Evolutionary conservation across 2,329 filamentous ascomycete species (phyloP).

Genomic region (Aspergillaceae sp.): DNA sequence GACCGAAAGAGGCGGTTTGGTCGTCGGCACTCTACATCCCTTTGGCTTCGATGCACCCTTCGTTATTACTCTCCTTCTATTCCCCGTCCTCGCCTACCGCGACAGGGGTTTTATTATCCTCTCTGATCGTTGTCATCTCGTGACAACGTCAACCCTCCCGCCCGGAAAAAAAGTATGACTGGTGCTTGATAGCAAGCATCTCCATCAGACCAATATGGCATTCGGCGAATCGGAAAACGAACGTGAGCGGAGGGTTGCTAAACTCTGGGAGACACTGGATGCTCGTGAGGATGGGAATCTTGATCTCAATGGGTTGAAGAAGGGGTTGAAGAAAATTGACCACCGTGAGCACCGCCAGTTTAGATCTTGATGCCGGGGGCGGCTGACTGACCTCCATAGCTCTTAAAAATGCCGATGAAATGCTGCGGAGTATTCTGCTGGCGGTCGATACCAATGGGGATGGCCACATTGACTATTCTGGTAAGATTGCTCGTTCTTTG

Average conservation of each 20-base stretch:
- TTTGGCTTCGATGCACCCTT: conserved; percentile 18
- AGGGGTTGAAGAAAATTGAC: conserved; percentile 77
- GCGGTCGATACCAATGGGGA: conserved; percentile 81
- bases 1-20: neutral
- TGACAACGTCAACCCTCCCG: conserved; percentile 7
- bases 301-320: conserved; percentile 75
- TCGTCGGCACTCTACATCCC: too few species aligned
- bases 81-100: conserved; percentile 8
- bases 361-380: conserved; percentile 10
- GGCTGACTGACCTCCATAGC: conserved; percentile 39
- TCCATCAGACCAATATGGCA: conserved; percentile 48
- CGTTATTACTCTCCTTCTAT: conserved; percentile 7
- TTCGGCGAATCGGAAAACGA: conserved; percentile 64
- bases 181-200: conserved; percentile 38
- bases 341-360: conserved; percentile 58
- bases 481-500: conserved; percentile 41
- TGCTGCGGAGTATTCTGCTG: conserved; percentile 71
- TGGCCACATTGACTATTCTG: conserved; percentile 82
- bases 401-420: conserved; percentile 81
- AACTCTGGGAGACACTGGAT: conserved; percentile 77
- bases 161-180: conserved; percentile 36
- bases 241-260: conserved; percentile 71
- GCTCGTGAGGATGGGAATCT: conserved; percentile 67
- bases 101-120: conserved; percentile 10
- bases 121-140: conserved; percentile 8